phyloP scores from a whole-genome alignment of 2,329 filamentous ascomycete species.

The Ophiostoma populinum region DNA sequence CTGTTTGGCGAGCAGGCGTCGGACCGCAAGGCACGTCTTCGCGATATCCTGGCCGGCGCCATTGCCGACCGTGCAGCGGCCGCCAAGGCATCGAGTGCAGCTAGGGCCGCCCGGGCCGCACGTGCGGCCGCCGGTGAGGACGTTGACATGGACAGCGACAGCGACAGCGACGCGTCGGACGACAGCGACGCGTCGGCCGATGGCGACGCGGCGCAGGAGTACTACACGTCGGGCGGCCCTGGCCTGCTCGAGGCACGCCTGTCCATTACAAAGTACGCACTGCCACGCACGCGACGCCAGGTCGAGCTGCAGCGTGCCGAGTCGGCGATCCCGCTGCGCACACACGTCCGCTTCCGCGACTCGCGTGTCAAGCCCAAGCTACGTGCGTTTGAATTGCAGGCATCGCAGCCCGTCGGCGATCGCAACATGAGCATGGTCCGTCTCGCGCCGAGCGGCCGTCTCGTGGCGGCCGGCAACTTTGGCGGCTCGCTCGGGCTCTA shows the following conservation, averaged over 20 bases:
- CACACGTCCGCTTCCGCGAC: constrained; percentile 85
- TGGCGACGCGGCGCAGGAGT: constrained; percentile 74
- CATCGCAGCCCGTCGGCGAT: constrained; percentile 82
- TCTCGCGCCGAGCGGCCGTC: constrained; percentile 70
- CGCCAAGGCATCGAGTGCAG: neutral
- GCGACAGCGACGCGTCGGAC: constrained; percentile 31
- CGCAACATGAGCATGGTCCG: constrained; percentile 81
- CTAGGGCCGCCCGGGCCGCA: too few species aligned
- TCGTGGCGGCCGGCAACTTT: constrained; percentile 85
- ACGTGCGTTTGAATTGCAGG: constrained; percentile 74
- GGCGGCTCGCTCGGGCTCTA: constrained; percentile 76
- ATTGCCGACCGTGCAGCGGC: constrained; percentile 5
- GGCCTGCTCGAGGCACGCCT: constrained; percentile 60
- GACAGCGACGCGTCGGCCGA: constrained; percentile 32
- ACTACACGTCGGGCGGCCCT: constrained; percentile 71
- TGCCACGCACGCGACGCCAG: constrained; percentile 65
- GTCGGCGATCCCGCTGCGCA: constrained; percentile 66
- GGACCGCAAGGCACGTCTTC: constrained; percentile 72
- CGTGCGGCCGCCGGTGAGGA: constrained; percentile 5
- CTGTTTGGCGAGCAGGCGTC: constrained; percentile 80
- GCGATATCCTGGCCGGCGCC: constrained; percentile 47
- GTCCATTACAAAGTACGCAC: constrained; percentile 65
- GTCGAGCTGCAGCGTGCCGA: constrained; percentile 65
- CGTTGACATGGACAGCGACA: constrained; percentile 36
- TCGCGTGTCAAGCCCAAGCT: constrained; percentile 65